These are phyloP conservation scores for Metschnikowia koreensis DNA, from an alignment of 805 yeast species.

Conservation along the genomic window DNA sequence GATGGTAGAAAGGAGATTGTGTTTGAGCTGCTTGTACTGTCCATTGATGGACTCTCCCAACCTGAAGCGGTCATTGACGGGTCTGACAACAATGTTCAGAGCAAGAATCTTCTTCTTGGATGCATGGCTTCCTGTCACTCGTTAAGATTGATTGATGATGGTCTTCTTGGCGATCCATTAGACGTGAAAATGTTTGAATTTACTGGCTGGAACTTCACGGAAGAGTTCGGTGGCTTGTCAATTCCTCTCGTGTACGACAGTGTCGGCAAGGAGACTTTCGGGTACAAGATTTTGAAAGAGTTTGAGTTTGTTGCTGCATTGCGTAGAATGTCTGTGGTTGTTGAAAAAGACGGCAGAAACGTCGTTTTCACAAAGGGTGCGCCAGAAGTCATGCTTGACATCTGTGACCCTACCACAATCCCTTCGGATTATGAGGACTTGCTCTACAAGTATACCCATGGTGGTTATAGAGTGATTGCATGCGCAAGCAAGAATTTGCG, in stretches of 20 bases:
- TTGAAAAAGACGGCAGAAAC: conserved; percentile 25
- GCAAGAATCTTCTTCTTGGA: conserved; percentile 32
- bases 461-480: conserved; percentile 93
- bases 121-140: conserved; percentile 85
- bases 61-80: neutral
- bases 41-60: conserved; percentile 9
- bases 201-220: conserved; percentile 73
- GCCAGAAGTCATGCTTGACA: conserved; percentile 84
- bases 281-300: conserved; percentile 42
- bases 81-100: conserved; percentile 23
- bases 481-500: conserved; percentile 66
- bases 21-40: conserved; percentile 28
- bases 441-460: conserved; percentile 82
- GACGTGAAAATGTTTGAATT: conserved; percentile 93
- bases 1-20: conserved; percentile 39
- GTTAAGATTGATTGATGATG: conserved; percentile 72
- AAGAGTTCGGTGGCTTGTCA: conserved; percentile 46
- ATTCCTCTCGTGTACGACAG: conserved; percentile 19
- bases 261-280: conserved; percentile 18
- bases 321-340: conserved; percentile 87
- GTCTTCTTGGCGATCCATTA: conserved; percentile 87
- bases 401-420: conserved; percentile 68
- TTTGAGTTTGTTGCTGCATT: conserved; percentile 84
- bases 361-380: conserved; percentile 83
- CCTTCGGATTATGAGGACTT: conserved; percentile 75